Percentiles rank a stretch among this genome's conserved stretches.
Conservation (phyloP, 441 rosid species). For the Omphalea diandra region DNA sequence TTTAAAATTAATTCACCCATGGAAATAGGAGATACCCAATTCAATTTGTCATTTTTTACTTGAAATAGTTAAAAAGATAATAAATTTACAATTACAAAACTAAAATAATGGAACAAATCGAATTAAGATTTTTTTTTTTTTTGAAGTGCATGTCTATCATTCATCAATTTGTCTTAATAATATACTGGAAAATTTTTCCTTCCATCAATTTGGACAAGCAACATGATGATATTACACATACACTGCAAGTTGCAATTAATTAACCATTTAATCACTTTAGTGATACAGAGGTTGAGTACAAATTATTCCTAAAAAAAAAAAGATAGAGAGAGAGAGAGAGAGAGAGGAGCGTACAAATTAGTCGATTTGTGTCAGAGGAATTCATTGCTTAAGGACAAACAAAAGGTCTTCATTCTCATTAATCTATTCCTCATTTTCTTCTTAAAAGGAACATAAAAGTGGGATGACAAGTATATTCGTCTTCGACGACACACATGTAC, state of each 20-base stretch:
- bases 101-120: too few relatives aligned
- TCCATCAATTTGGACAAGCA: not conserved
- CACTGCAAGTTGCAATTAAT: not conserved
- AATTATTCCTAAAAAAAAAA: too few relatives aligned
- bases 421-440: not conserved
- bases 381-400: conserved; percentile 5
- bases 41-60: too few relatives aligned
- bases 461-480: not conserved
- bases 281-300: not conserved
- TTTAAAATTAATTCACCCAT: too few relatives aligned
- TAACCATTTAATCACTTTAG: not conserved
- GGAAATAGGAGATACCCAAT: too few relatives aligned
- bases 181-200: too few relatives aligned
- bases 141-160: not conserved
- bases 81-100: too few relatives aligned
- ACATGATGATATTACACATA: not conserved
- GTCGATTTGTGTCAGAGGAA: not conserved
- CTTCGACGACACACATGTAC: not conserved
- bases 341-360: too few relatives aligned
- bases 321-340: too few relatives aligned
- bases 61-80: too few relatives aligned
- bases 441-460: not conserved
- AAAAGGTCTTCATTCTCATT: not conserved
- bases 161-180: too few relatives aligned
- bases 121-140: too few relatives aligned